Percentiles rank a stretch among this genome's conserved stretches.
Evolutionary conservation across 441 rosid genomes (phyloP).

Genomic region (Aleurites moluccanus): DNA sequence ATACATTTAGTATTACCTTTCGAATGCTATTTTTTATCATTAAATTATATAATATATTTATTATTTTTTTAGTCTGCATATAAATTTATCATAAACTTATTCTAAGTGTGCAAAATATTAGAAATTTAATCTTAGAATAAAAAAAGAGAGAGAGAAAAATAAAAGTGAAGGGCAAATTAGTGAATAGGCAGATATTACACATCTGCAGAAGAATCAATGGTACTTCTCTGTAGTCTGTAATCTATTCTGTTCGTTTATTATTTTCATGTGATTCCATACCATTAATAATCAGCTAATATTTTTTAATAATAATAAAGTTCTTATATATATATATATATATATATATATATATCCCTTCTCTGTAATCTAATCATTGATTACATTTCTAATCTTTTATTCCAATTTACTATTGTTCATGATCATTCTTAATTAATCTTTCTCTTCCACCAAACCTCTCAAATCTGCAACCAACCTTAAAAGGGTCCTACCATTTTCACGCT

Average conservation of each 20-base stretch:
- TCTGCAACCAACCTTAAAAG: conserved; percentile 35
- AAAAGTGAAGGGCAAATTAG: conserved; percentile 13
- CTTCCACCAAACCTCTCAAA: conserved; percentile 36
- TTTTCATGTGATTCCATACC: conserved; percentile 14
- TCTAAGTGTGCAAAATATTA: too few species aligned
- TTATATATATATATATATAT: neutral
- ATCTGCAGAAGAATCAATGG: conserved; percentile 11
- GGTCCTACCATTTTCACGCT: conserved; percentile 28
- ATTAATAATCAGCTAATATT: neutral
- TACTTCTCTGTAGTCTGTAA: neutral
- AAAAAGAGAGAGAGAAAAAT: neutral
- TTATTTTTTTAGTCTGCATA: too few species aligned
- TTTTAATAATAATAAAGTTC: neutral
- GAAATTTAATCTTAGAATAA: too few species aligned
- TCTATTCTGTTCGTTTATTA: neutral
- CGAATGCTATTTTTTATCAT: too few species aligned
- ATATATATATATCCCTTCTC: neutral
- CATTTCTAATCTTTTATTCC: conserved; percentile 9
- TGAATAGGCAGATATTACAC: neutral
- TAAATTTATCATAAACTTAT: too few species aligned
- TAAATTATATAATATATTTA: too few species aligned
- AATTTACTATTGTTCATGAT: neutral
- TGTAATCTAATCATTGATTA: conserved; percentile 15
- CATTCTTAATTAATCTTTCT: conserved; percentile 23
- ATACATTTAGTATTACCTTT: too few species aligned